A percentile compares a stretch with the other conserved stretches of the same genome.
Evolutionary conservation across 805 yeast genomes (phyloP).

Genomic region (Lipomyces starkeyi): DNA sequence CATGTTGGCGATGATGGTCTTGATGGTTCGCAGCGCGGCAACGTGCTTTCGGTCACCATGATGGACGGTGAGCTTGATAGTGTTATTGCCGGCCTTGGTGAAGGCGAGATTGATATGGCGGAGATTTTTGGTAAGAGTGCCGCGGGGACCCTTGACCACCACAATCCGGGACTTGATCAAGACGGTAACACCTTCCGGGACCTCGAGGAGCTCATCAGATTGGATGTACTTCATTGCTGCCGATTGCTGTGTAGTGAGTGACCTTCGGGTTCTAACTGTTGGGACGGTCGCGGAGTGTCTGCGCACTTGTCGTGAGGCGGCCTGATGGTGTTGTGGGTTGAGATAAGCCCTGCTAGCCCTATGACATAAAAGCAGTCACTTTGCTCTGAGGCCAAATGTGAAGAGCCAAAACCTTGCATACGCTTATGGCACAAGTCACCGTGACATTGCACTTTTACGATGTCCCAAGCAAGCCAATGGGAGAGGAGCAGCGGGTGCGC

Average conservation of each 20-base stretch:
- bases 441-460: neutral
- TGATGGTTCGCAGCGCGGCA: constrained; percentile 98
- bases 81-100: constrained; percentile 69
- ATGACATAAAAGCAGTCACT: constrained; percentile 14
- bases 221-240: constrained; percentile 77
- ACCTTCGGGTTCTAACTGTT: too few relatives aligned
- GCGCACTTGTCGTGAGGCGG: too few relatives aligned
- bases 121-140: constrained; percentile 86
- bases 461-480: neutral
- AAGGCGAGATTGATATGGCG: constrained; percentile 95
- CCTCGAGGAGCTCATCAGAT: constrained; percentile 79
- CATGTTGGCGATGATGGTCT: constrained; percentile 91
- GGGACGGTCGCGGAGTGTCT: neutral
- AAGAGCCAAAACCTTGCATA: neutral
- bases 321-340: neutral
- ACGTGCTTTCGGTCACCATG: constrained; percentile 99
- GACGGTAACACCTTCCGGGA: constrained; percentile 93
- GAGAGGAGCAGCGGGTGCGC: neutral
- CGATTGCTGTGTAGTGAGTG: neutral
- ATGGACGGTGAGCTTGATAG: constrained; percentile 89
- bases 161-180: constrained; percentile 88
- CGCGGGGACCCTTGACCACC: constrained; percentile 97
- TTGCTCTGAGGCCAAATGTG: neutral
- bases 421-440: neutral
- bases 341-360: neutral